These are phyloP conservation scores for Coniochaeta sp. DNA, from an alignment of 2,329 filamentous ascomycete species.

Conservation along the genomic window DNA sequence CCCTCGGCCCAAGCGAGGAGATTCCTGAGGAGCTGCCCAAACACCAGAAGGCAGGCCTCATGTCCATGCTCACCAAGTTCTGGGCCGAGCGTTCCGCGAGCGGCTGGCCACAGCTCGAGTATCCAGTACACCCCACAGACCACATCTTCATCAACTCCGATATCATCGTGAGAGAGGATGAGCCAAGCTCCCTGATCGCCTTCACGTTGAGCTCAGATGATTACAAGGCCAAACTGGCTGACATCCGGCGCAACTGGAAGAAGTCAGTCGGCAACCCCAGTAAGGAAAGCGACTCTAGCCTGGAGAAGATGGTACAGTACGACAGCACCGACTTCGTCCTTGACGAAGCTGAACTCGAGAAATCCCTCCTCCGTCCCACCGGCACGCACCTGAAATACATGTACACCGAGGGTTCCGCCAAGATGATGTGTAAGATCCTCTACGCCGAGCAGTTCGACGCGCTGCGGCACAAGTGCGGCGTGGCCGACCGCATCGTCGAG, in stretches of 20 bases:
- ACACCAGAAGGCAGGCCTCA: slow-evolving; percentile 84
- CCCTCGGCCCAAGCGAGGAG: slow-evolving; percentile 53
- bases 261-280: slow-evolving; percentile 30
- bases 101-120: slow-evolving; percentile 87
- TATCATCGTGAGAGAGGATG: slow-evolving; percentile 94
- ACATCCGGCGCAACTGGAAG: slow-evolving; percentile 50
- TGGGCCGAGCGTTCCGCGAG: slow-evolving; percentile 97
- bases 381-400: slow-evolving; percentile 95
- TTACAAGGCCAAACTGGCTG: slow-evolving; percentile 72
- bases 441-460: slow-evolving; percentile 98
- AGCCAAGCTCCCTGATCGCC: slow-evolving; percentile 92
- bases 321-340: slow-evolving; percentile 30
- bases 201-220: slow-evolving; percentile 84
- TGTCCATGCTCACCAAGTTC: slow-evolving; percentile 95
- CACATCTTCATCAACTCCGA: slow-evolving; percentile 97
- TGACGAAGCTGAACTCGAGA: slow-evolving; percentile 71
- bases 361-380: slow-evolving; percentile 73
- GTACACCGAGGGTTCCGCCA: slow-evolving; percentile 87
- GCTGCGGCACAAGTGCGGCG: slow-evolving; percentile 82
- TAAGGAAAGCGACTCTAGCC: slow-evolving; percentile 10
- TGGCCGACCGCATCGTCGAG: slow-evolving; percentile 89
- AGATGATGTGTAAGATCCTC: slow-evolving; percentile 97
- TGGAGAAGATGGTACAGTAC: slow-evolving; percentile 22
- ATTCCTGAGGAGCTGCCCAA: slow-evolving; percentile 73
- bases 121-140: slow-evolving; percentile 79